phyloP scores from a whole-genome alignment of 805 yeast species.

The Monosporozyma servazzii region DNA sequence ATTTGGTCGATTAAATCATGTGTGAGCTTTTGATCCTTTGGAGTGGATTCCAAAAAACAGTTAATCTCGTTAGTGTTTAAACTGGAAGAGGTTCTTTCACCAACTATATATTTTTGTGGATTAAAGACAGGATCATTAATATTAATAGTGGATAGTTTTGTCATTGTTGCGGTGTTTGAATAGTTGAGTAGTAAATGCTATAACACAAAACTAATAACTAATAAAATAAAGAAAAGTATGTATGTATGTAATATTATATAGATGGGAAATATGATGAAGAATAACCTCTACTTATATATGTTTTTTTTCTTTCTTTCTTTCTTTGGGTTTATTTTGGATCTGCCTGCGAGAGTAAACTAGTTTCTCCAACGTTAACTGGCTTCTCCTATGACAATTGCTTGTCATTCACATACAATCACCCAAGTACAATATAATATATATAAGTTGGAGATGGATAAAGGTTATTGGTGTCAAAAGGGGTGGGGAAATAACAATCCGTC shows the following conservation, averaged over 20 bases:
- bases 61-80: constrained; percentile 42
- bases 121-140: constrained; percentile 16
- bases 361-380: no score
- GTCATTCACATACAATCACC: no score
- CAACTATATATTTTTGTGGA: constrained; percentile 25
- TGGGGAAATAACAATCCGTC: no score
- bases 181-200: not conserved
- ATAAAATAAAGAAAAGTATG: not conserved
- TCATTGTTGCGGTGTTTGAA: constrained; percentile 14
- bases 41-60: constrained; percentile 45
- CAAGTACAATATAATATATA: no score
- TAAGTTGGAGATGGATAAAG: no score
- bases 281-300: not conserved
- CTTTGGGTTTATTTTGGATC: not conserved
- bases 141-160: constrained; percentile 20
- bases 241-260: no score
- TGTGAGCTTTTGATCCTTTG: constrained; percentile 38
- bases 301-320: no score
- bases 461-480: no score
- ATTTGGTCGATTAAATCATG: constrained; percentile 46
- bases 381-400: no score
- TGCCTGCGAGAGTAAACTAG: no score
- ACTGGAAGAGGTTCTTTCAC: constrained; percentile 38
- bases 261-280: no score
- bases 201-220: not conserved